Base-by-base conservation (phyloP, 305 asterid genomes). In the Fraxinus ornus region DNA sequence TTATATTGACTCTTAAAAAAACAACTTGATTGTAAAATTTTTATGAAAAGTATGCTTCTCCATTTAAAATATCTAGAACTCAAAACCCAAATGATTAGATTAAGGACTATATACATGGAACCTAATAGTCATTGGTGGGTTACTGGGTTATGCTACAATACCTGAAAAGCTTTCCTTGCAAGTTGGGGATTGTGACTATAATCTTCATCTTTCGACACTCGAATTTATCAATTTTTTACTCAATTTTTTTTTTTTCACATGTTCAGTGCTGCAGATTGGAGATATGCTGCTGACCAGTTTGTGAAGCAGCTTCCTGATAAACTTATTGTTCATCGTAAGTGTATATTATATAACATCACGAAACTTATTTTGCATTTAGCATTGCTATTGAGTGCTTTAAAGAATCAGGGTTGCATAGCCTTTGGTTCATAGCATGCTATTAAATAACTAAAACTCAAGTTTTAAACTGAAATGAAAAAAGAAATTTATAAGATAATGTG, bases 261-360 rank as follows among this genome's bases (percentile, higher is more conserved):
- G 44, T 73, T 74, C 90, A 92, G 95, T 83, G 87, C 95, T 75
- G 90, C 91, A 72, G 94, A 92, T 89, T 92, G 95, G 95, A 92
- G 92, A 85, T 92, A 90, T 79, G 93, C 93, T 1, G 95, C 86
- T 47, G 89, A 90, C 64, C 95, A 89, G 84, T 88, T 92, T 85
- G 93, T 92, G 85, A 92, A 87, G 90, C 88, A 89, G 81, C 91
- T 89, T 79, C 93, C 95, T 19, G 89, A 90, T 76, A 89, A 87
- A 87, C 89, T 92, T 64, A 84, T 92, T 79, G 95, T 92, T 79
- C 94, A 92, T 73, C 88, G 95, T 92, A 85, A 89, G 93, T 89
- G 64, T 62, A 52, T 10, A 60, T 35, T 57, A 21, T 49, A 75
- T 76, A 19, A 8, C 49, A 35, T 62, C 30, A 39, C 64, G 10